A percentile compares a stretch with the other conserved stretches of the same genome.
Conservation (phyloP, 2,329 filamentous ascomycete genomes). For the Zasmidium angulare region DNA sequence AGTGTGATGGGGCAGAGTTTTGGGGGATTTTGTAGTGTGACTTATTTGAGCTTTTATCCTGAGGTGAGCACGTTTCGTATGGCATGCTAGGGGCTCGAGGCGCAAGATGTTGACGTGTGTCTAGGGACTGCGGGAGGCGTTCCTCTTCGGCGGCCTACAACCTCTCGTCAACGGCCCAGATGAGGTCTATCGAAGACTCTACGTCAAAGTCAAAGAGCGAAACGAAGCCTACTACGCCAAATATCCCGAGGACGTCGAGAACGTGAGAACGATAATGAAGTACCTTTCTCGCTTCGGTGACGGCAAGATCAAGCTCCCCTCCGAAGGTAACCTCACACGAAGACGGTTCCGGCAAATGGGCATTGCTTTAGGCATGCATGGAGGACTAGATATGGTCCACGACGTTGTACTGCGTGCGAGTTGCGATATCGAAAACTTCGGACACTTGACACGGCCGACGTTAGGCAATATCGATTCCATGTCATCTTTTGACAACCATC, state of each 20-base stretch:
- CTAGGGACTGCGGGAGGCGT: constrained; percentile 70
- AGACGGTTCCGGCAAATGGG: constrained; percentile 76
- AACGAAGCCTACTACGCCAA: constrained; percentile 81
- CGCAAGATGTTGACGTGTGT: neutral
- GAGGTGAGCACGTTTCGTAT: constrained; percentile 38
- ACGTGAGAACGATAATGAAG: constrained; percentile 65
- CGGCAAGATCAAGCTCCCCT: constrained; percentile 65
- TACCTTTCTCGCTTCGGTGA: constrained; percentile 60
- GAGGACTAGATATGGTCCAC: constrained; percentile 74
- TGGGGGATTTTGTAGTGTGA: constrained; percentile 81
- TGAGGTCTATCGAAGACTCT: constrained; percentile 72
- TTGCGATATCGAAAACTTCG: constrained; percentile 72
- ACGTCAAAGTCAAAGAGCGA: constrained; percentile 65
- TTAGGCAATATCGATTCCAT: constrained; percentile 67
- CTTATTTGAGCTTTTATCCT: constrained; percentile 78
- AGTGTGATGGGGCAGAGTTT: constrained; percentile 87
- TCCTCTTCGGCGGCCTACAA: constrained; percentile 80
- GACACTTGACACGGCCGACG: constrained; percentile 71
- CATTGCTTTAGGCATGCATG: constrained; percentile 74
- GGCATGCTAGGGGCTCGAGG: neutral
- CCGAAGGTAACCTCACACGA: constrained; percentile 71
- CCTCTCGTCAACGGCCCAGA: constrained; percentile 71
- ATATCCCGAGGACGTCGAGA: constrained; percentile 74
- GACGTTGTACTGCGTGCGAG: constrained; percentile 68
- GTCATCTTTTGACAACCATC: constrained; percentile 69